phyloP scores from a whole-genome alignment of 2,329 filamentous ascomycete genomes.

The Shiraia sp. region DNA sequence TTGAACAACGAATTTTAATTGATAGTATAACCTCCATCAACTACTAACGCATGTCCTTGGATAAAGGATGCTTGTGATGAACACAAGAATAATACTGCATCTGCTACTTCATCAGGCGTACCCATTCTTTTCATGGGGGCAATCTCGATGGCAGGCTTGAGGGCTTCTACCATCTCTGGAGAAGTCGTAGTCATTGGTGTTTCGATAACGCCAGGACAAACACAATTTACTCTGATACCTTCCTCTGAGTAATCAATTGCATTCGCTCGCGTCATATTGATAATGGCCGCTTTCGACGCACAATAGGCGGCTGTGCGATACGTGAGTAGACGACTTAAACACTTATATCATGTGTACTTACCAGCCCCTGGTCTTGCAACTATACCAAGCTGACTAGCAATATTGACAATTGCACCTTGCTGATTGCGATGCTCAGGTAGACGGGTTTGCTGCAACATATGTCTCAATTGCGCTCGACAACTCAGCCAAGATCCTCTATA shows the following conservation, averaged over 20 bases:
- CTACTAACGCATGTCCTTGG: slow-evolving; percentile 53
- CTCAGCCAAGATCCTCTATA: slow-evolving; percentile 63
- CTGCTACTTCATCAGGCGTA: slow-evolving; percentile 57
- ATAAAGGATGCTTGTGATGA: slow-evolving; percentile 59
- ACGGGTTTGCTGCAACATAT: slow-evolving; percentile 58
- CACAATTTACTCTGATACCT: slow-evolving; percentile 61
- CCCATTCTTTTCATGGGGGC: slow-evolving; percentile 56
- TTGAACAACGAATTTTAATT: too few relatives aligned
- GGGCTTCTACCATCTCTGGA: slow-evolving; percentile 34
- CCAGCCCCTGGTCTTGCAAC: slow-evolving; percentile 31
- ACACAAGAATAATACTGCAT: slow-evolving; percentile 57
- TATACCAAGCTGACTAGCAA: slow-evolving; percentile 57
- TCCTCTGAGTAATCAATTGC: slow-evolving; percentile 59
- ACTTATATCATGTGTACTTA: slow-evolving; percentile 3
- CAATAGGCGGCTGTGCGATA: slow-evolving; percentile 56
- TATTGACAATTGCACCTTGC: slow-evolving; percentile 58
- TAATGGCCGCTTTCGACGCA: slow-evolving; percentile 61
- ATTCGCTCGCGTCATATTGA: slow-evolving; percentile 61
- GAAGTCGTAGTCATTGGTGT: slow-evolving; percentile 44
- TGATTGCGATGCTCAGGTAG: slow-evolving; percentile 41
- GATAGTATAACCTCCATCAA: slow-evolving; percentile 49
- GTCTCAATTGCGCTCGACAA: slow-evolving; percentile 54
- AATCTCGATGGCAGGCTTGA: slow-evolving; percentile 46
- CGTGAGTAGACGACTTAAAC: slow-evolving; percentile 6
- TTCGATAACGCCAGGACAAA: slow-evolving; percentile 58